phyloP scores from a whole-genome alignment of 768 basidiomycete genomes.

The Artomyces pyxidatus region DNA sequence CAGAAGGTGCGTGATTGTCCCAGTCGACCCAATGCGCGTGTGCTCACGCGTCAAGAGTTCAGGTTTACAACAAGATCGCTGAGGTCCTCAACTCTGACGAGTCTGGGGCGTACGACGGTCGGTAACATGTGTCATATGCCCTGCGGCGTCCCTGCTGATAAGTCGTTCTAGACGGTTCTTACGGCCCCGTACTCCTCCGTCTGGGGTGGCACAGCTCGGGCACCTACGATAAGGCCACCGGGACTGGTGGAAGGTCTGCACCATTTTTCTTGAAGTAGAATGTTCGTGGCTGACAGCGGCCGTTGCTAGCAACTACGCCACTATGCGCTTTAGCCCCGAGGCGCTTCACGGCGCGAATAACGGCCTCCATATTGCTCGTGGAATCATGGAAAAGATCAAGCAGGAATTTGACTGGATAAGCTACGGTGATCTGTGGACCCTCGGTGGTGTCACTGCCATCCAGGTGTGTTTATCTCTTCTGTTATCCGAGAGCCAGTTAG shows the following conservation, averaged over 20 bases:
- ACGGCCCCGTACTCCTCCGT: constrained; percentile 79
- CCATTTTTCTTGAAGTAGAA: no score
- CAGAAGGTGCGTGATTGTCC: constrained; percentile 52
- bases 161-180: constrained; percentile 63
- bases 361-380: constrained; percentile 75
- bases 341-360: constrained; percentile 76
- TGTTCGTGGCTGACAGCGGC: no score
- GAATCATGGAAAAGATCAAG: constrained; percentile 81
- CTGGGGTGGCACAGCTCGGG: constrained; percentile 94
- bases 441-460: constrained; percentile 85
- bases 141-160: constrained; percentile 9
- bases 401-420: constrained; percentile 86
- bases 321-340: constrained; percentile 96
- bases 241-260: constrained; percentile 69
- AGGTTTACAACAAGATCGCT: constrained; percentile 91
- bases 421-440: constrained; percentile 96
- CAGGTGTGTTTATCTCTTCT: constrained; percentile 34
- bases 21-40: background rate
- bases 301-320: constrained; percentile 87
- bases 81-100: constrained; percentile 62
- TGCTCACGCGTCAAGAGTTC: background rate
- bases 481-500: background rate
- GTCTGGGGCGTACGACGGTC: constrained; percentile 78
- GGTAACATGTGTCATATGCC: constrained; percentile 14
- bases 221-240: constrained; percentile 76